Evolutionary conservation across 1,284 basidiomycete species (phyloP).

Genomic region (Agroathelia rolfsii): DNA sequence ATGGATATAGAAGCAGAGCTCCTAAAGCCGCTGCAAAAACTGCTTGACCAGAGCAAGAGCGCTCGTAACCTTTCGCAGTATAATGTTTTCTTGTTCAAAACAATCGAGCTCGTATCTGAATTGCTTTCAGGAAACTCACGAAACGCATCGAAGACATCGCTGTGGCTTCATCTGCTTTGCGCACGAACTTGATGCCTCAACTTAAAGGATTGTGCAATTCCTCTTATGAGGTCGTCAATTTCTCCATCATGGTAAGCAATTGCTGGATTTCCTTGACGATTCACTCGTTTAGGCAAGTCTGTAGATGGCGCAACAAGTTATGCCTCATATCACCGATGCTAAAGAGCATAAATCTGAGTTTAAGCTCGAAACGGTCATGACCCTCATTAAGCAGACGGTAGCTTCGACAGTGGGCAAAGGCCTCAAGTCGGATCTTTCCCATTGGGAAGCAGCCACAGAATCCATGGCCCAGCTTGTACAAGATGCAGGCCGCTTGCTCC

Average conservation of each 20-base stretch:
- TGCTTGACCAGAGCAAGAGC: slow-evolving; percentile 73
- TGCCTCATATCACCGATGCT: slow-evolving; percentile 69
- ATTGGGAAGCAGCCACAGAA: slow-evolving; percentile 71
- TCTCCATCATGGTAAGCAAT: slow-evolving; percentile 70
- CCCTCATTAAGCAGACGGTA: slow-evolving; percentile 65
- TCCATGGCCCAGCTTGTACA: slow-evolving; percentile 61
- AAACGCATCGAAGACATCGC: slow-evolving; percentile 77
- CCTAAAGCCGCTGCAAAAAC: slow-evolving; percentile 70
- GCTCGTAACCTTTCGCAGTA: slow-evolving; percentile 77
- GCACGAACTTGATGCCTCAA: slow-evolving; percentile 57
- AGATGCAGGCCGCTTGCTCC: slow-evolving; percentile 62
- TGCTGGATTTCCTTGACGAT: not conserved
- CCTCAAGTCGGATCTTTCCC: slow-evolving; percentile 49
- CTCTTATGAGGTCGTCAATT: slow-evolving; percentile 77
- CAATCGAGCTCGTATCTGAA: slow-evolving; percentile 7
- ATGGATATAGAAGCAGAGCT: slow-evolving; percentile 65
- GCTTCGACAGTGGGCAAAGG: slow-evolving; percentile 62
- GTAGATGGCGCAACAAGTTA: slow-evolving; percentile 80
- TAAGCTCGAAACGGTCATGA: slow-evolving; percentile 61
- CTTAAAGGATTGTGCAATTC: slow-evolving; percentile 63
- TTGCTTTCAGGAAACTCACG: slow-evolving; percentile 62
- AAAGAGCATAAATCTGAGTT: slow-evolving; percentile 70
- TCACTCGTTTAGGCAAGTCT: slow-evolving; percentile 1
- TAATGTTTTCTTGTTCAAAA: slow-evolving; percentile 17
- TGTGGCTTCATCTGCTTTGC: slow-evolving; percentile 61